Conservation (phyloP, 495 filamentous ascomycete species). For the Aspergillus ostianus region DNA sequence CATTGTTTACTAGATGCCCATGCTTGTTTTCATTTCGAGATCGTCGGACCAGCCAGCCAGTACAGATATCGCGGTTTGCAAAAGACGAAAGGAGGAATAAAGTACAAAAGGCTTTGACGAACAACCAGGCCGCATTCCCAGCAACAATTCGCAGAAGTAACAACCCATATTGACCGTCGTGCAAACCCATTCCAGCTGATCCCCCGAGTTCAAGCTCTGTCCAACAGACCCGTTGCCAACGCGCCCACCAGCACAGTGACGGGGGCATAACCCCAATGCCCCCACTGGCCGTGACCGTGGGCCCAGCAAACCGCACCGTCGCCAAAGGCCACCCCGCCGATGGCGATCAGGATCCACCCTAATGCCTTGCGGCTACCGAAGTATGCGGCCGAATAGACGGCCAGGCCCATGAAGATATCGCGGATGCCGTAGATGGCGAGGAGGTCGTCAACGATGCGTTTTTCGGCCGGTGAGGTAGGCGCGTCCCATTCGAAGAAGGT, state of each 20-base stretch:
- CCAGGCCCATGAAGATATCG: constrained; percentile 54
- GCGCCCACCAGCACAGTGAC: constrained; percentile 35
- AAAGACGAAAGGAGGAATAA: no score
- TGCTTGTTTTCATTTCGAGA: no score
- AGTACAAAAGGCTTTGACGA: no score
- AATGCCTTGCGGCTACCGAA: constrained; percentile 40
- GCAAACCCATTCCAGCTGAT: no score
- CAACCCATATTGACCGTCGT: no score
- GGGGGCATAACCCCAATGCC: constrained; percentile 56
- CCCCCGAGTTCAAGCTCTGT: constrained; percentile 5
- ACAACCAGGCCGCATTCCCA: no score
- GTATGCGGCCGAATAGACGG: constrained; percentile 38
- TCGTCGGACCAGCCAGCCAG: no score
- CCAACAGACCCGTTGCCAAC: constrained; percentile 28
- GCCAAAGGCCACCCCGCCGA: constrained; percentile 39
- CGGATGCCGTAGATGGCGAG: constrained; percentile 50
- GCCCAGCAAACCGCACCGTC: constrained; percentile 47
- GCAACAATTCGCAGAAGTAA: no score
- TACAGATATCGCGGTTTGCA: no score
- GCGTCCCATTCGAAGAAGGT: constrained; percentile 44
- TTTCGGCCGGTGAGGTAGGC: constrained; percentile 29
- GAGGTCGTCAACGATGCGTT: constrained; percentile 37
- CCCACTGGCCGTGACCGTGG: constrained; percentile 47
- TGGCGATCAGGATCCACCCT: constrained; percentile 46
- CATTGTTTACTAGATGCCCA: no score